These are phyloP conservation scores for Huiozyma sinensis DNA, from an alignment of 805 yeast species.

Conservation along the genomic window DNA sequence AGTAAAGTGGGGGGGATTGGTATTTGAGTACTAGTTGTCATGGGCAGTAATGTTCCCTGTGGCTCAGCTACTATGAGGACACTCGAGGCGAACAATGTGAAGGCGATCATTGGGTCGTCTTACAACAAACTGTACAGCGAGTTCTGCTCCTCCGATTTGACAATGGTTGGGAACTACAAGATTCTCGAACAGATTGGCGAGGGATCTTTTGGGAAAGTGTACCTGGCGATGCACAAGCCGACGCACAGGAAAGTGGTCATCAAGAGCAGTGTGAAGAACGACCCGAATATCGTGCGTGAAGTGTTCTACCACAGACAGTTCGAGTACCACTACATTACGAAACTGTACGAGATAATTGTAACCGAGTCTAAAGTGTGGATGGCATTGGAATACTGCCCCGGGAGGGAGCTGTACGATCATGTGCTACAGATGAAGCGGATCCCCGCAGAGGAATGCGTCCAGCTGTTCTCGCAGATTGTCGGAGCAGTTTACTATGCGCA, in stretches of 20 bases:
- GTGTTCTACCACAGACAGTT: constrained; percentile 81
- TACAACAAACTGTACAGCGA: constrained; percentile 48
- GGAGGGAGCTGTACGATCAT: constrained; percentile 63
- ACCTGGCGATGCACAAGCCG: constrained; percentile 67
- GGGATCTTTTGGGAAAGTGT: constrained; percentile 89
- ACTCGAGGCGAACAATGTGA: constrained; percentile 23
- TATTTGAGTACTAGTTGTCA: background rate
- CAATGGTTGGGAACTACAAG: constrained; percentile 72
- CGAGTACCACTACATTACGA: constrained; percentile 72
- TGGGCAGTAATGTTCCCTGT: background rate
- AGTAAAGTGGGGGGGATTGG: background rate
- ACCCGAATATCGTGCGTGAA: constrained; percentile 82
- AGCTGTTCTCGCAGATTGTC: constrained; percentile 51
- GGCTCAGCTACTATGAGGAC: constrained; percentile 7
- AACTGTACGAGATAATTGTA: constrained; percentile 74
- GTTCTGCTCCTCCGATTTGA: constrained; percentile 37
- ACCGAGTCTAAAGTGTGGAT: constrained; percentile 77
- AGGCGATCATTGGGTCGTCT: constrained; percentile 43
- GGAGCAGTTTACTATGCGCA: constrained; percentile 62
- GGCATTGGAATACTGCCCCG: constrained; percentile 83
- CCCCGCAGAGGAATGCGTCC: constrained; percentile 39
- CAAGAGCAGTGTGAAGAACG: constrained; percentile 66
- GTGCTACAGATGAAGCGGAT: constrained; percentile 43
- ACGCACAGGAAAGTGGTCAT: constrained; percentile 72
- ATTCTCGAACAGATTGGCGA: constrained; percentile 72